Percentiles rank a stretch among this genome's conserved stretches.
These are phyloP conservation scores for Leccinum pseudoinsigne DNA, from an alignment of 1,284 basidiomycete species.

Conservation along the genomic window DNA sequence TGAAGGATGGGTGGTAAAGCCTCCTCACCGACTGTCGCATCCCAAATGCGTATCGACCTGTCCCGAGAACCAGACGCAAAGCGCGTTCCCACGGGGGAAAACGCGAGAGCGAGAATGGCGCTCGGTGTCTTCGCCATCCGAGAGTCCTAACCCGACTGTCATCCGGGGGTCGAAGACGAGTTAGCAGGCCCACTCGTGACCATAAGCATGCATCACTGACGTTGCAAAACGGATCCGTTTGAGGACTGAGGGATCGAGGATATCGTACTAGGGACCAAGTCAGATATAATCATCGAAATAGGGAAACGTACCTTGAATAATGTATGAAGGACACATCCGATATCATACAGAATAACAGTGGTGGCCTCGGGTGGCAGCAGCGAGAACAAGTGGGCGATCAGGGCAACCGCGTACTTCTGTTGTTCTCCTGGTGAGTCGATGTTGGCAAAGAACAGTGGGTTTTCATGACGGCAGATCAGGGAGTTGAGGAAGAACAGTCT, in stretches of 20 bases:
- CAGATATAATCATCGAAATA: neutral
- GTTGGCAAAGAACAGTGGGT: conserved; percentile 4
- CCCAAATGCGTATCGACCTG: conserved; percentile 31
- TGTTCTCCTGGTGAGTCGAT: conserved; percentile 6
- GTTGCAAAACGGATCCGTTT: conserved; percentile 22
- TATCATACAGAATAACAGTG: neutral
- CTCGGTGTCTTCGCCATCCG: too few relatives aligned
- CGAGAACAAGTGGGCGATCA: conserved; percentile 1
- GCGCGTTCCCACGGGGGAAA: conserved; percentile 25
- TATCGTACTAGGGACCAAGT: conserved; percentile 1
- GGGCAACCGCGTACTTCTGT: conserved; percentile 3
- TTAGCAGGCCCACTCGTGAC: too few relatives aligned
- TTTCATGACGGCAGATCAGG: conserved; percentile 3
- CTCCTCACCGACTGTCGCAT: conserved; percentile 19
- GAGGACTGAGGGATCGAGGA: neutral
- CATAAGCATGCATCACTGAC: neutral
- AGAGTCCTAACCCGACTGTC: too few relatives aligned
- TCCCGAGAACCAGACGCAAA: conserved; percentile 36
- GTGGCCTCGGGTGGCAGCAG: conserved; percentile 1
- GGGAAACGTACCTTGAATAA: neutral
- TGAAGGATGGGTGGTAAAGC: conserved; percentile 20
- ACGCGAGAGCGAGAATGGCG: conserved; percentile 27
- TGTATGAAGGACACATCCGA: conserved; percentile 4
- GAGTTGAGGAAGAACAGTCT: neutral
- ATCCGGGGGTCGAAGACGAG: too few relatives aligned